Evolutionary conservation across 23 red algal genomes (phyloP).

Genomic region (Agarophyton chilense): DNA sequence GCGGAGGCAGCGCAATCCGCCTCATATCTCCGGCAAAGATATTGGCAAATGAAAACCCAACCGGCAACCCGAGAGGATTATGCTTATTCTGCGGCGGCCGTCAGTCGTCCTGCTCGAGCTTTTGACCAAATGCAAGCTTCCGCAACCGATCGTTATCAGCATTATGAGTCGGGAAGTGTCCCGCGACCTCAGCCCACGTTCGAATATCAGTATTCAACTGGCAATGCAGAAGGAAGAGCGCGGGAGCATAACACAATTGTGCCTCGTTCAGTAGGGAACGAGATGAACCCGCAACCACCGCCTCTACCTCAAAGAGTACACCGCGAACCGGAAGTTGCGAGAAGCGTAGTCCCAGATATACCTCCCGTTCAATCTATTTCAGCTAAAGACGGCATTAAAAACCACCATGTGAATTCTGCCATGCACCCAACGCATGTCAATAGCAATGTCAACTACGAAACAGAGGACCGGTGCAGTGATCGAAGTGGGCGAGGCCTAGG

Average conservation of each 20-base stretch:
- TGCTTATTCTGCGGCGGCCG: neutral
- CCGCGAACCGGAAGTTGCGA: neutral
- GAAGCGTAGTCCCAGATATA: constrained; percentile 23
- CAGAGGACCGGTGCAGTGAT: constrained; percentile 14
- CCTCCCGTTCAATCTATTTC: neutral
- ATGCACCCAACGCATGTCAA: neutral
- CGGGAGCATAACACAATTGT: neutral
- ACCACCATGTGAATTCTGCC: neutral
- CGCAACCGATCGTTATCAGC: constrained; percentile 1
- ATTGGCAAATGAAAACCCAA: constrained; percentile 24
- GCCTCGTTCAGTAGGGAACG: constrained; percentile 1
- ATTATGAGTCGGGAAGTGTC: neutral
- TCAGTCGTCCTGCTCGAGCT: neutral
- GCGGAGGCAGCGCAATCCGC: constrained; percentile 22
- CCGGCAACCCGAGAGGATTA: neutral
- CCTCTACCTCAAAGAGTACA: constrained; percentile 1
- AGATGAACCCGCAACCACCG: neutral
- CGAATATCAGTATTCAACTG: neutral
- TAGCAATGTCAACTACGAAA: neutral
- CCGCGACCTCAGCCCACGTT: neutral
- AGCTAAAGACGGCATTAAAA: neutral
- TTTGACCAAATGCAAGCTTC: neutral
- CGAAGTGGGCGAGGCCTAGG: neutral
- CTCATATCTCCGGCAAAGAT: constrained; percentile 4
- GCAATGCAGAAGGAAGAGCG: constrained; percentile 1